These are phyloP conservation scores for Tetracladium marchalianum DNA, from an alignment of 495 filamentous ascomycete genomes.

Conservation along the genomic window DNA sequence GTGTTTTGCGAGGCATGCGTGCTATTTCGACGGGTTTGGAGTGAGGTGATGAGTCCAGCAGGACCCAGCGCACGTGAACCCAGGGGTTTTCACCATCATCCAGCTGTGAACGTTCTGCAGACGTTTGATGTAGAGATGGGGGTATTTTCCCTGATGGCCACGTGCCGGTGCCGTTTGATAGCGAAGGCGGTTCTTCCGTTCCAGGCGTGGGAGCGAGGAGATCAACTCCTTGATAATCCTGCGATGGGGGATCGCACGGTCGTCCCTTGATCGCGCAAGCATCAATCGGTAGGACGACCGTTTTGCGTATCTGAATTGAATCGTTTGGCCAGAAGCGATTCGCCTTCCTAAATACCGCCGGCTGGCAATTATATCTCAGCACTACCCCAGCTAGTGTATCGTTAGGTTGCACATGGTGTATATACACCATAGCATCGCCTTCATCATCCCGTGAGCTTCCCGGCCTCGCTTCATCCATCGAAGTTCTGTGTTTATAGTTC, in stretches of 20 bases:
- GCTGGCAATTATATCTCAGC: slow-evolving; percentile 77
- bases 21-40: slow-evolving; percentile 70
- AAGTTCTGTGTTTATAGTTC: slow-evolving; percentile 43
- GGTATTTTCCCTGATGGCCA: slow-evolving; percentile 5
- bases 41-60: slow-evolving; percentile 52
- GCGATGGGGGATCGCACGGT: slow-evolving; percentile 33
- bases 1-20: slow-evolving; percentile 64
- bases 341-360: slow-evolving; percentile 69
- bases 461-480: slow-evolving; percentile 29
- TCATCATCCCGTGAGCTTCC: slow-evolving; percentile 45
- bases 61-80: slow-evolving; percentile 82
- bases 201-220: slow-evolving; percentile 34
- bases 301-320: slow-evolving; percentile 71
- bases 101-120: slow-evolving; percentile 13
- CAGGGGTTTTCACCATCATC: slow-evolving; percentile 37
- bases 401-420: slow-evolving; percentile 71
- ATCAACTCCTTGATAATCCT: slow-evolving; percentile 28
- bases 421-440: slow-evolving; percentile 69
- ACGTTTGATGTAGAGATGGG: slow-evolving; percentile 6
- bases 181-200: slow-evolving; percentile 7
- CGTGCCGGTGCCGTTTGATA: slow-evolving; percentile 5
- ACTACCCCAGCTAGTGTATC: slow-evolving; percentile 88
- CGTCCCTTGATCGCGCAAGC: slow-evolving; percentile 78
- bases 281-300: slow-evolving; percentile 79
- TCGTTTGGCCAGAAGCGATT: slow-evolving; percentile 95